Conservation (phyloP, 345 rosid genomes). For the Limnanthes douglasii region DNA sequence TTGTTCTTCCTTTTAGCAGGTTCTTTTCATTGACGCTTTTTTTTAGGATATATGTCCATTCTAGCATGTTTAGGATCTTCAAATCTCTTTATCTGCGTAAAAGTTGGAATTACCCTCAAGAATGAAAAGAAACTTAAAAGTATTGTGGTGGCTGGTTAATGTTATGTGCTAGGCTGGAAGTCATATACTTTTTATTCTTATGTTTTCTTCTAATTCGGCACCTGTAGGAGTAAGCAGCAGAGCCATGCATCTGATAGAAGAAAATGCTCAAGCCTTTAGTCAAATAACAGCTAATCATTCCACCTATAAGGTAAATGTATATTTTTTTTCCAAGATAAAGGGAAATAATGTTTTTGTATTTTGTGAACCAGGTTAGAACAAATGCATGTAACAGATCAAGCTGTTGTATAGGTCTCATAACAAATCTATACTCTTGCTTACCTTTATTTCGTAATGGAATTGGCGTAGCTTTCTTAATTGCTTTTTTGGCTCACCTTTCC, state of each 20-base stretch:
- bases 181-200: neutral
- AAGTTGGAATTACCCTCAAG: no score
- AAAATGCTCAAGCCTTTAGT: slow-evolving; percentile 51
- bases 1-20: neutral
- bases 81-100: no score
- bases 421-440: neutral
- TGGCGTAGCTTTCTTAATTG: no score
- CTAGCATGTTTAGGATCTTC: neutral
- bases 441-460: no score
- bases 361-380: neutral
- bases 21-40: neutral
- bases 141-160: neutral
- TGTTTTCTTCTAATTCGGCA: slow-evolving; percentile 7
- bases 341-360: no score
- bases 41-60: neutral
- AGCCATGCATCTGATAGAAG: slow-evolving; percentile 51
- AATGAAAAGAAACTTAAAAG: no score
- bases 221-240: slow-evolving; percentile 44
- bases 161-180: neutral
- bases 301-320: slow-evolving; percentile 54
- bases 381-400: neutral
- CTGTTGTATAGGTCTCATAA: neutral
- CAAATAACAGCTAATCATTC: slow-evolving; percentile 69
- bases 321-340: no score
- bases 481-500: no score